Conservation (phyloP, 441 rosid genomes). For the Populus hybrid region DNA sequence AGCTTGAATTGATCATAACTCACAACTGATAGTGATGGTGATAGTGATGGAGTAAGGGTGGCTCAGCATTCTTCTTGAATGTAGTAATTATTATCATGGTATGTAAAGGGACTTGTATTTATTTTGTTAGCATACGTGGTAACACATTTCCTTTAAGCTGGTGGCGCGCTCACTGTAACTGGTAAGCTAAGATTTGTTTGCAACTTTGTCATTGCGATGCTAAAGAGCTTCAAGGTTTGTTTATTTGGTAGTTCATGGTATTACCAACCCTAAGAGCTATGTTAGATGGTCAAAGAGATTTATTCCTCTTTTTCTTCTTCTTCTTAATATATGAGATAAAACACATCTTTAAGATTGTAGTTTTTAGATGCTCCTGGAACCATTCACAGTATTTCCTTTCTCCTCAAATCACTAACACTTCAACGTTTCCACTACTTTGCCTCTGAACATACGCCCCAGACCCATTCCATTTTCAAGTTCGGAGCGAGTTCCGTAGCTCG, state of each 20-base stretch:
- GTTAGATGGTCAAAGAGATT: too few species aligned
- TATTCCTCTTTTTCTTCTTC: too few species aligned
- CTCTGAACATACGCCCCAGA: constrained; percentile 67
- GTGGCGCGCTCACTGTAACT: too few species aligned
- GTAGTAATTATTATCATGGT: background rate
- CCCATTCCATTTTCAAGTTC: constrained; percentile 71
- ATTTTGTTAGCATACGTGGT: background rate
- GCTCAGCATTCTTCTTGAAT: background rate
- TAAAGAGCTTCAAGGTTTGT: too few species aligned
- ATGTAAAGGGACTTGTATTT: background rate
- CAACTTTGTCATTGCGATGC: too few species aligned
- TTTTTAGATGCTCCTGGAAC: constrained; percentile 86
- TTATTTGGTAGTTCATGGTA: too few species aligned
- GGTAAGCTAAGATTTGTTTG: too few species aligned
- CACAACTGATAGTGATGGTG: too few species aligned
- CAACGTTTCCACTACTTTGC: constrained; percentile 77
- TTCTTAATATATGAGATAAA: too few species aligned
- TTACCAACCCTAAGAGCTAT: too few species aligned
- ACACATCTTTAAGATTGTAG: too few species aligned
- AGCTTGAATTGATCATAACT: background rate
- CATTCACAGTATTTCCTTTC: constrained; percentile 83
- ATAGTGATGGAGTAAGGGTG: too few species aligned
- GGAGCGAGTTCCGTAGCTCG: constrained; percentile 84
- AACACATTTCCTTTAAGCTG: background rate
- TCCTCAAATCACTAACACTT: constrained; percentile 62